phyloP scores from a whole-genome alignment of 2,329 filamentous ascomycete species.

The Emergomyces orientalis region DNA sequence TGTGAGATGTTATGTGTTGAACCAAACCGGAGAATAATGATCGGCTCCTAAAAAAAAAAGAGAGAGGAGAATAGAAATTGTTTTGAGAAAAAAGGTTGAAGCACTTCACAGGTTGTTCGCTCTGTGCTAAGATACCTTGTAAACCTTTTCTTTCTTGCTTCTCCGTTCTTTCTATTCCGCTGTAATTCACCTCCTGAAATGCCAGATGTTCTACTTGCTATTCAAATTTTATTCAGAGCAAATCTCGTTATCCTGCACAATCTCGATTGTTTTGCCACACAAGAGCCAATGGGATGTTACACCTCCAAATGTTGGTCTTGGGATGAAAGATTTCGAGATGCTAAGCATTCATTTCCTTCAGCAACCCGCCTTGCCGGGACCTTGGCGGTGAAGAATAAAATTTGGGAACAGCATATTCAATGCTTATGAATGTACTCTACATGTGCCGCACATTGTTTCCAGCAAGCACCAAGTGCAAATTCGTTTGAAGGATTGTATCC shows the following conservation, averaged over 20 bases:
- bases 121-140: too few species aligned
- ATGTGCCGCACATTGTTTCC: neutral
- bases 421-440: neutral
- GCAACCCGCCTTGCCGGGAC: neutral
- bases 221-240: neutral
- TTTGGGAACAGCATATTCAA: neutral
- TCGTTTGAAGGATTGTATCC: neutral
- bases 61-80: too few species aligned
- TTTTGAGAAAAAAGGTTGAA: too few species aligned
- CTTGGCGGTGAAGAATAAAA: neutral
- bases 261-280: neutral
- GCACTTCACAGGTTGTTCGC: too few species aligned
- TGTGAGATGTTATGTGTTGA: too few species aligned
- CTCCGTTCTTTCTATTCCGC: too few species aligned
- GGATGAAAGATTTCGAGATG: neutral
- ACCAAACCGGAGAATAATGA: too few species aligned
- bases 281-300: neutral
- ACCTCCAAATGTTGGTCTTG: neutral
- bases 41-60: too few species aligned
- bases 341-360: neutral
- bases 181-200: too few species aligned
- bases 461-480: neutral
- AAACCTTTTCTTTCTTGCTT: too few species aligned
- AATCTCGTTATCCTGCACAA: neutral
- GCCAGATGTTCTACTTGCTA: neutral